Base-by-base conservation (phyloP, 805 yeast genomes). In the Kodamaea restingae region DNA sequence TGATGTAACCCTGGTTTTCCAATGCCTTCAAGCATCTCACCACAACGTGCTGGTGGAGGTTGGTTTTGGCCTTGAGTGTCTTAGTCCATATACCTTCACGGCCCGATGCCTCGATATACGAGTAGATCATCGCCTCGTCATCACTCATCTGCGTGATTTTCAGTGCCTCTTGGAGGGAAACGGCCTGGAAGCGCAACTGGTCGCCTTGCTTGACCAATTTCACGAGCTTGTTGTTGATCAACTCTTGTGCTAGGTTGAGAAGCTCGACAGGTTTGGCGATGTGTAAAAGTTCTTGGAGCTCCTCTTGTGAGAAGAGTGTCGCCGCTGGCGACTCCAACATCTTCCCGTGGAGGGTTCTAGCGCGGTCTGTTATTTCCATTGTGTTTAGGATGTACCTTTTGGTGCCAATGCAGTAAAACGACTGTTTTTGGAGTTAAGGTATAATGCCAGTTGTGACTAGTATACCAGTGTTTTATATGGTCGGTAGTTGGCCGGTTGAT, bases 11-110 rank as follows among this genome's bases (percentile, higher is more conserved):
- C 55, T 87, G 93, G 18, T 73, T 67, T 54, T 90, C 97, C 47
- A 90, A 63, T 15, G 82, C 67, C 55, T 90, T 90, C 54, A 90
- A 67, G 54, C 95, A 85, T 55, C 95, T 74, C 33, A 76, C 71
- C 8, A 90, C 95, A n/a, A 90, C 83, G 56, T 87, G 95, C 53
- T 88, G 95, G 58, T 90, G 96, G 44, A 90, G 65, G 52, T 88
- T 88, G 10, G 96, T 85, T 54, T 83, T 81, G 8, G 90, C 87
- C 56, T 86, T 86, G 50, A 90, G 78, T 7, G 95, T 86, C 63
- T 87, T 88, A 9, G 95, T 84, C 97, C 97, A 90, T 38, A 90
- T 88, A 32, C 97, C 97, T 62, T 90, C 97, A 60, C 98, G 72
- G 3, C 93, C 95, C 6, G 95, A 76, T 0, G 95, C 95, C 54